These are phyloP conservation scores for Amoeboaphelidium protococcarum DNA, from an alignment of 371 early-diverging fungal species.

Conservation along the genomic window DNA sequence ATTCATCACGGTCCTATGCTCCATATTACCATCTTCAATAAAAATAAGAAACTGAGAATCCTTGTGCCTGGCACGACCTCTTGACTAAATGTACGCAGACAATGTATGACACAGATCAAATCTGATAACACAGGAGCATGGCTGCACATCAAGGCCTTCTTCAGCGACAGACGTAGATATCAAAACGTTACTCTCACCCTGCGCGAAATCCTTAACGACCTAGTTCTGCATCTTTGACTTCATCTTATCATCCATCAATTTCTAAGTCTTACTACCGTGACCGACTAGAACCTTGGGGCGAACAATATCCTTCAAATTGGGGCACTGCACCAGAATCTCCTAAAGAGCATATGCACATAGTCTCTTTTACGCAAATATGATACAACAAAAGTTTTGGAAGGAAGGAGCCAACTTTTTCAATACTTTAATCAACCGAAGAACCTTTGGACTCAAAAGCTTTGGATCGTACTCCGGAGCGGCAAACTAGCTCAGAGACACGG, in stretches of 20 bases:
- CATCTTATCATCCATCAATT: conserved; percentile 17
- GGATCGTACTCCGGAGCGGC: too few relatives aligned
- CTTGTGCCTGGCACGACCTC: conserved; percentile 68
- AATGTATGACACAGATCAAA: conserved; percentile 48
- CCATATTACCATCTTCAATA: conserved; percentile 21
- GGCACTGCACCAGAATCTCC: conserved; percentile 17
- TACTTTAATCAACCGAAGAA: conserved; percentile 23
- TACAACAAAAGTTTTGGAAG: conserved; percentile 35
- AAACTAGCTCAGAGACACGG: too few relatives aligned
- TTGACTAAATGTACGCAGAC: conserved; percentile 61
- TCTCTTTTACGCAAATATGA: conserved; percentile 50
- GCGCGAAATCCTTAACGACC: conserved; percentile 32
- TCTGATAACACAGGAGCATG: conserved; percentile 72
- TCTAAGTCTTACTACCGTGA: conserved; percentile 15
- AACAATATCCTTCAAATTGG: conserved; percentile 15
- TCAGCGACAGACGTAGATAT: conserved; percentile 90
- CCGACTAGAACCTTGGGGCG: conserved; percentile 33
- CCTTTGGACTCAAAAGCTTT: conserved; percentile 24
- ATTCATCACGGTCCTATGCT: too few relatives aligned
- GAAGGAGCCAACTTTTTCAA: conserved; percentile 12
- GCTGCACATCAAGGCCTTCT: conserved; percentile 86
- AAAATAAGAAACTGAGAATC: conserved; percentile 45
- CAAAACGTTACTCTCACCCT: conserved; percentile 38
- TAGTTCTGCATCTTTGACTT: conserved; percentile 28
- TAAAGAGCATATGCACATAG: conserved; percentile 35